Conservation (phyloP, 2,329 filamentous ascomycete species). For the Ophiostoma himal-ulmi region DNA sequence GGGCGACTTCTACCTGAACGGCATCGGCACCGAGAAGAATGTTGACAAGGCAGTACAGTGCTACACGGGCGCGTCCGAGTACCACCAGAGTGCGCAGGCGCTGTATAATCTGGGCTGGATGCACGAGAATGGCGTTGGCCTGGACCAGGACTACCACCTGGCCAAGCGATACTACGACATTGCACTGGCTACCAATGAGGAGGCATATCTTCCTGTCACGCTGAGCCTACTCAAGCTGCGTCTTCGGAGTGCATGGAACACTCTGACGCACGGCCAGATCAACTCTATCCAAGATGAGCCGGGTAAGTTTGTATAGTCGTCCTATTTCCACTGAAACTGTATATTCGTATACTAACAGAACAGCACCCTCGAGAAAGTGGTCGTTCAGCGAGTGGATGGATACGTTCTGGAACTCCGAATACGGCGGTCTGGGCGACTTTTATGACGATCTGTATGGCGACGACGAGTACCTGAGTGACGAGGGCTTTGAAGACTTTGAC, state of each 20-base stretch:
- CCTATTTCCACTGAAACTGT: too few relatives aligned
- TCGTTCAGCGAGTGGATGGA: conserved; percentile 80
- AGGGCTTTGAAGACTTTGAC: conserved; percentile 42
- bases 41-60: conserved; percentile 85
- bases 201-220: conserved; percentile 90
- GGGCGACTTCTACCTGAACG: conserved; percentile 91
- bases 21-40: conserved; percentile 66
- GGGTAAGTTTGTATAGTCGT: neutral
- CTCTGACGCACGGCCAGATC: conserved; percentile 78
- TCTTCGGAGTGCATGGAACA: conserved; percentile 88
- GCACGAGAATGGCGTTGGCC: conserved; percentile 92
- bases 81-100: conserved; percentile 86
- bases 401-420: conserved; percentile 65
- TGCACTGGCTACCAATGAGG: conserved; percentile 81
- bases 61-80: conserved; percentile 87
- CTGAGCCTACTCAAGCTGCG: conserved; percentile 81
- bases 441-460: conserved; percentile 50
- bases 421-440: neutral
- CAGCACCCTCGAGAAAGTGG: conserved; percentile 62
- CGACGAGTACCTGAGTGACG: conserved; percentile 40
- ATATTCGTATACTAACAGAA: neutral
- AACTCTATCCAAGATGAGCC: conserved; percentile 90
- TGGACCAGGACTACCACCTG: conserved; percentile 93
- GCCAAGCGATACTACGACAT: conserved; percentile 95
- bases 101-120: conserved; percentile 98